Percentiles rank a stretch among this genome's conserved stretches.
phyloP scores from a whole-genome alignment of 2,329 filamentous ascomycete species.

The Aspergillus persii region DNA sequence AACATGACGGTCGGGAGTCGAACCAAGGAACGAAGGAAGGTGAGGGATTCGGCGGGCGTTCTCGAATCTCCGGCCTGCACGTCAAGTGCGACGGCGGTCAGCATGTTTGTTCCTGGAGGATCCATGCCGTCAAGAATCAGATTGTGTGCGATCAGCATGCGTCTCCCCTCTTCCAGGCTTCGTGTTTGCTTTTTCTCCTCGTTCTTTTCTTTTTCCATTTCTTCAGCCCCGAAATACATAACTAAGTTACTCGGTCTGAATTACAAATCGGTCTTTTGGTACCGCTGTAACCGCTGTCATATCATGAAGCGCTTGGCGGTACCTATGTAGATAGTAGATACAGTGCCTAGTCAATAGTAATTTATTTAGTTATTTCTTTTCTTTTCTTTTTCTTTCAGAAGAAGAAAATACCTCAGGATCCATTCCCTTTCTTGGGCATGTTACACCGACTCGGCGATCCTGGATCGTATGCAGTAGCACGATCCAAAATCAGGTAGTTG shows the following conservation, averaged over 20 bases:
- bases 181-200: not conserved
- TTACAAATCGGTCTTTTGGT: not conserved
- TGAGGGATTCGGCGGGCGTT: not conserved
- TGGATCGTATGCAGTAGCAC: not conserved
- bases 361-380: not conserved
- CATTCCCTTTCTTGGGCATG: too few relatives aligned
- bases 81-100: not conserved
- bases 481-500: not conserved
- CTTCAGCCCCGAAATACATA: too few relatives aligned
- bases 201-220: too few relatives aligned
- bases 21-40: not conserved
- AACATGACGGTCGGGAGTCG: not conserved
- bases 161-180: too few relatives aligned
- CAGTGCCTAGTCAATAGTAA: not conserved
- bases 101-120: too few relatives aligned
- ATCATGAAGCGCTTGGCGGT: too few relatives aligned
- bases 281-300: not conserved
- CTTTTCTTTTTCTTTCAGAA: too few relatives aligned
- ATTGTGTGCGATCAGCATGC: not conserved
- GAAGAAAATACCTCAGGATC: too few relatives aligned
- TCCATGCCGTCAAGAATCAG: not conserved
- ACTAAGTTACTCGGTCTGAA: not conserved
- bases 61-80: not conserved
- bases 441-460: not conserved
- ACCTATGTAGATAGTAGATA: too few relatives aligned